A percentile compares a stretch with the other conserved stretches of the same genome.
Conservation (phyloP, 495 filamentous ascomycete genomes). For the Aeminium ludgeri region DNA sequence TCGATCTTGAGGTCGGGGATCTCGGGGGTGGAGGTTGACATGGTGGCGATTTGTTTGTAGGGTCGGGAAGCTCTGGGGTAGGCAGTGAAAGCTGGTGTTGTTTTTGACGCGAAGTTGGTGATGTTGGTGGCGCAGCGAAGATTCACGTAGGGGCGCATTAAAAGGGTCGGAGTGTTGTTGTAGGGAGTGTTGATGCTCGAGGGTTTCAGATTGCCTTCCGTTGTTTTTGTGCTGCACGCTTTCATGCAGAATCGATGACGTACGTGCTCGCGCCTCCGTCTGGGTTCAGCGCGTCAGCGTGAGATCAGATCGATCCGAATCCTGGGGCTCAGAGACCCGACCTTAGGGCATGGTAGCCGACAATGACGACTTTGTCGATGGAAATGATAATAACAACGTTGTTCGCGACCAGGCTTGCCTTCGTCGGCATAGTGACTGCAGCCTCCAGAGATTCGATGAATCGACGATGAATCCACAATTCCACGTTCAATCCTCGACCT, state of each 20-base stretch:
- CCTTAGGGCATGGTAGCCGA: too few species aligned
- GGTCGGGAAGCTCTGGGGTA: background rate
- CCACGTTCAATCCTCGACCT: too few species aligned
- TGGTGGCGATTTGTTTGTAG: background rate
- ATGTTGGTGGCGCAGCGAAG: background rate
- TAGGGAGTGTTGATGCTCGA: background rate
- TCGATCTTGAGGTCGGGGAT: conserved; percentile 23
- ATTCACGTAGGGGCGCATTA: conserved; percentile 1
- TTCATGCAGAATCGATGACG: background rate
- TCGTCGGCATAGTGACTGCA: too few species aligned
- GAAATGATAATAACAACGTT: too few species aligned
- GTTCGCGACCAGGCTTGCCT: too few species aligned
- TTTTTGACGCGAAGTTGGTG: background rate
- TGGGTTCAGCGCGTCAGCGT: conserved; percentile 1
- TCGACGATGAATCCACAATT: too few species aligned
- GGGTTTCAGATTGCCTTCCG: background rate
- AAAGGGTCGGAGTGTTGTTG: too few species aligned
- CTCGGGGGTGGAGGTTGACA: conserved; percentile 3
- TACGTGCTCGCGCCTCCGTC: background rate
- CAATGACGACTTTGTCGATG: too few species aligned
- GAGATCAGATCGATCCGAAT: background rate
- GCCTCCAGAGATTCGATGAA: too few species aligned
- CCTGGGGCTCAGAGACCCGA: too few species aligned
- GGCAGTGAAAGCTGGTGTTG: background rate
- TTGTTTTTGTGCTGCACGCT: background rate